These are phyloP conservation scores for Cryptosporidium viatorum DNA, from an alignment of 169 alveolate species.

Conservation along the genomic window DNA sequence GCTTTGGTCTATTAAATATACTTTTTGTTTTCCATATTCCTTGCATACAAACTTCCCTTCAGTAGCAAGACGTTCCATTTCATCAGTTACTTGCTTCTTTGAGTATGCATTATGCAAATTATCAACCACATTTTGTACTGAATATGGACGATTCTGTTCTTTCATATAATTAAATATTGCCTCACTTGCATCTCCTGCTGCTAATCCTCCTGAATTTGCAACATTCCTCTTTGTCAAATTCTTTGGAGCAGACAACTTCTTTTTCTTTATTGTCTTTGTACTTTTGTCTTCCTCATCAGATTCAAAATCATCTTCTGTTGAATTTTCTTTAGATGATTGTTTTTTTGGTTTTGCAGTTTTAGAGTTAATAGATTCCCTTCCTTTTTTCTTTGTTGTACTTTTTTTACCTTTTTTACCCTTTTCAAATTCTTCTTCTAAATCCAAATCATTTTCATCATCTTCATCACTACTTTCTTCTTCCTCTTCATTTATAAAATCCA, in stretches of 20 bases:
- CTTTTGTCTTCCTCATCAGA: not conserved
- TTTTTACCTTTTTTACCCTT: slow-evolving; percentile 17
- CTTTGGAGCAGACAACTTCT: slow-evolving; percentile 49
- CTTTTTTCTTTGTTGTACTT: slow-evolving; percentile 35
- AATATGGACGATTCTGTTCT: slow-evolving; percentile 84
- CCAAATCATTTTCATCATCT: slow-evolving; percentile 28
- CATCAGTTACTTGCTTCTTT: slow-evolving; percentile 80
- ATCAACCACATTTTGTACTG: slow-evolving; percentile 84
- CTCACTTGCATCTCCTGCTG: slow-evolving; percentile 14
- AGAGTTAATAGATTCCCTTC: slow-evolving; percentile 38
- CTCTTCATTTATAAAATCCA: not conserved
- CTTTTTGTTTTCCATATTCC: slow-evolving; percentile 87
- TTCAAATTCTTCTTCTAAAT: slow-evolving; percentile 22
- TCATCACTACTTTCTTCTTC: slow-evolving; percentile 19
- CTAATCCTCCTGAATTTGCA: not conserved
- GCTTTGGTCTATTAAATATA: slow-evolving; percentile 83
- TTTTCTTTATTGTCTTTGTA: slow-evolving; percentile 13
- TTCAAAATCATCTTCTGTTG: not conserved
- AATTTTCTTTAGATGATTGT: slow-evolving; percentile 76
- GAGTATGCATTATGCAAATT: slow-evolving; percentile 81
- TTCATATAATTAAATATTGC: slow-evolving; percentile 84
- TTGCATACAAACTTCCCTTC: slow-evolving; percentile 82
- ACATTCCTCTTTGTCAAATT: slow-evolving; percentile 61
- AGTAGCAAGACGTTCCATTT: slow-evolving; percentile 82
- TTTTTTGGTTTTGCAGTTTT: slow-evolving; percentile 47